phyloP scores from a whole-genome alignment of 192 early-diverging fungal species.

The Backusella psychrophila region DNA sequence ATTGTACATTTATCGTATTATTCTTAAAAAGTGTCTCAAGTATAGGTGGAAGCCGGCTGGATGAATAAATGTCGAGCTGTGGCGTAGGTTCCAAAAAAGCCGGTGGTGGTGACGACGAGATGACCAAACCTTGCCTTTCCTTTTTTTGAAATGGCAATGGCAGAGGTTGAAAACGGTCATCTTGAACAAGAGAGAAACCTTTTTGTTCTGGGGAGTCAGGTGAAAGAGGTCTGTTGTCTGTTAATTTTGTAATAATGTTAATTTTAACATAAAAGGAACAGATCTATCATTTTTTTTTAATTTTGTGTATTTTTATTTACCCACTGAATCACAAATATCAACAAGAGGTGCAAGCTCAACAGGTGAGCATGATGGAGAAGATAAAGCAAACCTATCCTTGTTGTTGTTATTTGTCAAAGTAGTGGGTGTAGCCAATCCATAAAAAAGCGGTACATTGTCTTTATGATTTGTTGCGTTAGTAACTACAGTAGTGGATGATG shows the following conservation, averaged over 20 bases:
- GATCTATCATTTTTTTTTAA: not conserved
- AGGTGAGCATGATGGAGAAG: not conserved
- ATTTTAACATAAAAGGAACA: slow-evolving; percentile 4
- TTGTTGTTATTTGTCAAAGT: slow-evolving; percentile 10
- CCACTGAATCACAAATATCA: slow-evolving; percentile 8
- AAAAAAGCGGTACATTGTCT: not conserved
- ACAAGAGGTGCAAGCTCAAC: slow-evolving; percentile 4
- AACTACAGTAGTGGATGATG: slow-evolving; percentile 14
- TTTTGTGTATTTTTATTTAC: not conserved
- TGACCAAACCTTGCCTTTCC: not conserved
- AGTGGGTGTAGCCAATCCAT: not conserved
- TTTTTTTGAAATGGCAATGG: not conserved
- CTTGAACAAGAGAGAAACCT: not conserved
- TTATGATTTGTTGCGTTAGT: slow-evolving; percentile 4
- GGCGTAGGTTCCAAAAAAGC: slow-evolving; percentile 7
- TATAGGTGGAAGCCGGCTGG: not conserved
- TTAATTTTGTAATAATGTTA: not conserved
- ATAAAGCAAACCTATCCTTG: not conserved
- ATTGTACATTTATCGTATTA: not conserved
- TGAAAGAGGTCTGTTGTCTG: slow-evolving; percentile 17
- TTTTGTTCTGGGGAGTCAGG: slow-evolving; percentile 6
- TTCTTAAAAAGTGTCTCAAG: not conserved
- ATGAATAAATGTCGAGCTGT: slow-evolving; percentile 1
- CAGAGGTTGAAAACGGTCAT: not conserved
- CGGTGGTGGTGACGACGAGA: not conserved